Evolutionary conservation across 305 asterid species (phyloP).

Genomic region (Caryopteris hybrid): DNA sequence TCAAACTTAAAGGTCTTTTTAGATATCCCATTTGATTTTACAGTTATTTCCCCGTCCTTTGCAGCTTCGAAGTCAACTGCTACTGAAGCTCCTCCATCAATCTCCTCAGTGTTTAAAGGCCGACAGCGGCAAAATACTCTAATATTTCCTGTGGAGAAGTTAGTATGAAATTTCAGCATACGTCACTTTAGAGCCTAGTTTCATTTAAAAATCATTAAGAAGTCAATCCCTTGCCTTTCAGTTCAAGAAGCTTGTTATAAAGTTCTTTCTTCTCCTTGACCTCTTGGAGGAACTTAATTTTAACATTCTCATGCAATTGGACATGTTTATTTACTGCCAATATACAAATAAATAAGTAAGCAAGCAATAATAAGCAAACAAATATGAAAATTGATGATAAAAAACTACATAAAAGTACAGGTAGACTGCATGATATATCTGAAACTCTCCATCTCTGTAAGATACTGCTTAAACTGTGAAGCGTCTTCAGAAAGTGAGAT

Average conservation of each 20-base stretch:
- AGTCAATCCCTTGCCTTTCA: conserved; percentile 57
- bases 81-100: conserved; percentile 56
- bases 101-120: conserved; percentile 76
- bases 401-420: conserved; percentile 33
- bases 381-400: not conserved
- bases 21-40: conserved; percentile 61
- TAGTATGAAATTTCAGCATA: conserved; percentile 13
- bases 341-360: conserved; percentile 1
- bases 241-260: conserved; percentile 80
- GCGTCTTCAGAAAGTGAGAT: conserved; percentile 68
- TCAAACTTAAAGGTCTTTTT: conserved; percentile 77
- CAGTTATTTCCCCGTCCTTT: conserved; percentile 74
- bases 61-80: conserved; percentile 79
- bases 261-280: conserved; percentile 77
- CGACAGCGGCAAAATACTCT: conserved; percentile 98
- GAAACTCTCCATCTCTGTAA: conserved; percentile 56
- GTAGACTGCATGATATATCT: conserved; percentile 54
- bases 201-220: not conserved
- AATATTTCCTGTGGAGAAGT: conserved; percentile 65
- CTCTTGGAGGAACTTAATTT: conserved; percentile 58
- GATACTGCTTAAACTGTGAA: conserved; percentile 44
- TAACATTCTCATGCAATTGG: conserved; percentile 59
- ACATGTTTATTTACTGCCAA: conserved; percentile 56
- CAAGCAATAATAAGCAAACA: not conserved
- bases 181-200: not conserved